Base-by-base conservation (phyloP, 768 basidiomycete species). In the Lenzites betulinus region DNA sequence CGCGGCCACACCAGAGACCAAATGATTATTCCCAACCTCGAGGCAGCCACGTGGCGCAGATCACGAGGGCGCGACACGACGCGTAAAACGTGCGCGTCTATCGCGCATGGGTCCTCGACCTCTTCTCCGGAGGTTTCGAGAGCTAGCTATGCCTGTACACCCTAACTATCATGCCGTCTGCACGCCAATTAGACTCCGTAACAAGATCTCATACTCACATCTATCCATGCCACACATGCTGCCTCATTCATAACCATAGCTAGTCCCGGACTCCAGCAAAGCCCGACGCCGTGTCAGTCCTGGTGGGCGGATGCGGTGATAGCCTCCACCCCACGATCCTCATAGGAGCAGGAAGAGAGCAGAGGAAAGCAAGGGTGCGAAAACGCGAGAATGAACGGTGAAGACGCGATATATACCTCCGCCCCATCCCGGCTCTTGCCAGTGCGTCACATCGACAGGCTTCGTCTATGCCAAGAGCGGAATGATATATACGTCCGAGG, bases 1-100 rank as follows among this genome's bases (percentile, higher is more conserved):
- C 33, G 54, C 36, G 44, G 23, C 35, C 36, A 30, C 25, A 15
- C 4, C 22, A 20, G 39, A 33, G 30, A 20, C 36, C 7, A 36
- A 36, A 36, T 13, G 35, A 28, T n/a, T 33, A 35, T 49, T 48
- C 41, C 30, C 25, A 60, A 60, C 58, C 59, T 54, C 59, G 47
- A 60, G 59, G 53, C 41, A 2, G 52, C 52, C 59, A 60, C 59
- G 59, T 60, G 59, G 59, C 11, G 9, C 11, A 22, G 0, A 26
- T 60, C 59, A 54, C 59, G 59, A 25, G 59, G 23, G 36, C 59
- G 59, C 59, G 59, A 49, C 59, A 9, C 44, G 44, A 13, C 22
- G 22, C 44, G 22, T 25, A 16, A 4, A 2, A 28, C 23, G 23
- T 15, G 43, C 20, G 43, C n/a, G 43, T 25, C 20, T 39, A 39